A percentile compares a stretch with the other conserved stretches of the same genome.
Conservation (phyloP, 768 basidiomycete genomes). For the Suillus alpinus region DNA sequence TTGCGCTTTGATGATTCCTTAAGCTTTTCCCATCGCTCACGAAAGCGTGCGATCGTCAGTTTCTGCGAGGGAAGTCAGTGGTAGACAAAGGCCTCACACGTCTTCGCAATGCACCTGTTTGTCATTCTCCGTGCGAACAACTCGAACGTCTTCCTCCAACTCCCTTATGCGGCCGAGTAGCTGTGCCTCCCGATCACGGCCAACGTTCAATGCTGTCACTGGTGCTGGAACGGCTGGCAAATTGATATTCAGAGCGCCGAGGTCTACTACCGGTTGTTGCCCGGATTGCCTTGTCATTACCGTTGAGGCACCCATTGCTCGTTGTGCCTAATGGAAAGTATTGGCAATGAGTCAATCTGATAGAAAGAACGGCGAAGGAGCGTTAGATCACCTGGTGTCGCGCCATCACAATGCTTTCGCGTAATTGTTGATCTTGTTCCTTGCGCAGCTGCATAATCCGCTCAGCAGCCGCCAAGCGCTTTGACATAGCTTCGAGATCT, state of each 20-base stretch:
- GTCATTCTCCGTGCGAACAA: slow-evolving; percentile 68
- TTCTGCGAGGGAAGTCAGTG: slow-evolving; percentile 46
- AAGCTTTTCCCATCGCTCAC: slow-evolving; percentile 86
- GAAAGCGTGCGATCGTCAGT: slow-evolving; percentile 78
- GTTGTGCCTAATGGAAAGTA: slow-evolving; percentile 58
- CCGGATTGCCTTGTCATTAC: slow-evolving; percentile 45
- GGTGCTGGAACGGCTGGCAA: slow-evolving; percentile 45
- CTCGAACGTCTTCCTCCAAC: slow-evolving; percentile 74
- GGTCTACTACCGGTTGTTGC: slow-evolving; percentile 43
- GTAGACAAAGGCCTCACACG: slow-evolving; percentile 9
- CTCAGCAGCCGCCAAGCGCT: slow-evolving; percentile 59
- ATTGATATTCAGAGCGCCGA: slow-evolving; percentile 57
- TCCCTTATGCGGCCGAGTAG: slow-evolving; percentile 58
- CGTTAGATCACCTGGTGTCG: slow-evolving; percentile 54
- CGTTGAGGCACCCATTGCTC: slow-evolving; percentile 70
- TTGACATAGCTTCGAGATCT: slow-evolving; percentile 57
- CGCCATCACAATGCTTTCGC: slow-evolving; percentile 76
- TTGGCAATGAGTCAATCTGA: slow-evolving; percentile 3
- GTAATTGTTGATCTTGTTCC: slow-evolving; percentile 76
- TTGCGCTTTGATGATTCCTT: slow-evolving; percentile 87
- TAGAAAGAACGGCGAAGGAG: not conserved
- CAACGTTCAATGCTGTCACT: slow-evolving; percentile 48
- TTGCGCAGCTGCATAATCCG: slow-evolving; percentile 63
- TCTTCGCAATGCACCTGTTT: slow-evolving; percentile 58
- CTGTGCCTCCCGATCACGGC: slow-evolving; percentile 55